Percentiles rank a stretch among this genome's conserved stretches.
Evolutionary conservation across 2,329 filamentous ascomycete genomes (phyloP).

Genomic region (Neurospora sp.): DNA sequence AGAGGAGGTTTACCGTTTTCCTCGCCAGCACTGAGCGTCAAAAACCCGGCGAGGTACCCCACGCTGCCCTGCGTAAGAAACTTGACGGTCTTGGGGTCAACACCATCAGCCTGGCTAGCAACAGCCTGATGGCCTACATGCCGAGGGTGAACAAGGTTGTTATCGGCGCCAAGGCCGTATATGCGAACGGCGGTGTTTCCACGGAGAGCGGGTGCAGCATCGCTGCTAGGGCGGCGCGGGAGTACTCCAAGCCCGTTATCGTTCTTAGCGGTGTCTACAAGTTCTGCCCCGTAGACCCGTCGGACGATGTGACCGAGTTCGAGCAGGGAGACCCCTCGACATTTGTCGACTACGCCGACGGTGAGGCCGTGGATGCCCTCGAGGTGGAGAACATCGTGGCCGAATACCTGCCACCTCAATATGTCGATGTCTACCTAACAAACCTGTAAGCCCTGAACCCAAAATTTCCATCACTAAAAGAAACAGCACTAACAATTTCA

Average conservation of each 20-base stretch:
- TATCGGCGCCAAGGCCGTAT: conserved; percentile 74
- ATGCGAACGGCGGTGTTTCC: conserved; percentile 79
- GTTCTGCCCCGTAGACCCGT: conserved; percentile 80
- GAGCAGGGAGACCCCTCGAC: conserved; percentile 78
- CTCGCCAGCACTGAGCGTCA: conserved; percentile 55
- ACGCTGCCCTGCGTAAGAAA: conserved; percentile 61
- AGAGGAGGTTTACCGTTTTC: conserved; percentile 86
- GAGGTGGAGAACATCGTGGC: conserved; percentile 24
- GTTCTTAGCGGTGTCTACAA: conserved; percentile 90
- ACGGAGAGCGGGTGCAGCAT: conserved; percentile 75
- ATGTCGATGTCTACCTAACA: conserved; percentile 21
- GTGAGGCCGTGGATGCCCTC: conserved; percentile 65
- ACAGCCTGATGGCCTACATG: conserved; percentile 87
- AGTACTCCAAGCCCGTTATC: conserved; percentile 74
- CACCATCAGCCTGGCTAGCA: conserved; percentile 76
- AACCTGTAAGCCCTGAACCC: conserved; percentile 30
- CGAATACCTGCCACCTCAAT: conserved; percentile 19
- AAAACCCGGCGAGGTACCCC: conserved; percentile 29
- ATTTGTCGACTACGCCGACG: conserved; percentile 70
- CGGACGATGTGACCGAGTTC: conserved; percentile 70
- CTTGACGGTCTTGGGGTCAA: conserved; percentile 68
- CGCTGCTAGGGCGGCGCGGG: conserved; percentile 76
- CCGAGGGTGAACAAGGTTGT: conserved; percentile 93
- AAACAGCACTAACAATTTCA: not conserved
- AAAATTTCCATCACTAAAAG: too few species aligned